Evolutionary conservation across 2,329 filamentous ascomycete species (phyloP).

Genomic region (Pseudocercospora vitis): DNA sequence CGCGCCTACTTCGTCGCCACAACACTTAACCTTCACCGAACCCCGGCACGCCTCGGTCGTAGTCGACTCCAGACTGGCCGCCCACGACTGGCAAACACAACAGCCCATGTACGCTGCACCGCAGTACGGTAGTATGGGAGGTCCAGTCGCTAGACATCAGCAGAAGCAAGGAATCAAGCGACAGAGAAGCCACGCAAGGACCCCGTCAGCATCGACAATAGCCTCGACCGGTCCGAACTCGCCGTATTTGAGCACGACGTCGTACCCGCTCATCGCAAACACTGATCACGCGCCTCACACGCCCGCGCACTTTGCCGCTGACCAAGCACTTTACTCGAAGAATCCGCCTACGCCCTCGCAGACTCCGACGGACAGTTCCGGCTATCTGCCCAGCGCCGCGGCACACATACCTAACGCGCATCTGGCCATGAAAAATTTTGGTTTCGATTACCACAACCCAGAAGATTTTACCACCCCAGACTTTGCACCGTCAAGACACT

Average conservation of each 20-base stretch:
- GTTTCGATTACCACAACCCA: conserved; percentile 53
- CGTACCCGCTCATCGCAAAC: conserved; percentile 46
- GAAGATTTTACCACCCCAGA: conserved; percentile 54
- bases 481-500: conserved; percentile 56
- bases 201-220: conserved; percentile 43
- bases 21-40: conserved; percentile 3
- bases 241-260: conserved; percentile 41
- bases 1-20: conserved; percentile 11
- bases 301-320: conserved; percentile 38
- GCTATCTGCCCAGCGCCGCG: conserved; percentile 34
- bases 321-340: conserved; percentile 49
- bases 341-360: conserved; percentile 57
- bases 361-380: conserved; percentile 51
- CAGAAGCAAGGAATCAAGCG: conserved; percentile 26
- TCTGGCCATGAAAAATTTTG: conserved; percentile 59
- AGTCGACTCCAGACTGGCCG: conserved; percentile 17
- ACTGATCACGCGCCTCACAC: conserved; percentile 47
- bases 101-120: conserved; percentile 25
- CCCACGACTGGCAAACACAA: conserved; percentile 21
- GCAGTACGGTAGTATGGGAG: conserved; percentile 29
- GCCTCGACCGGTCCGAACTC: conserved; percentile 48
- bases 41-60: conserved; percentile 21
- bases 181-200: conserved; percentile 35
- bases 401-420: conserved; percentile 50
- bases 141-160: conserved; percentile 21